Conservation (phyloP, 495 filamentous ascomycete genomes). For the Sordaria brevicollis region DNA sequence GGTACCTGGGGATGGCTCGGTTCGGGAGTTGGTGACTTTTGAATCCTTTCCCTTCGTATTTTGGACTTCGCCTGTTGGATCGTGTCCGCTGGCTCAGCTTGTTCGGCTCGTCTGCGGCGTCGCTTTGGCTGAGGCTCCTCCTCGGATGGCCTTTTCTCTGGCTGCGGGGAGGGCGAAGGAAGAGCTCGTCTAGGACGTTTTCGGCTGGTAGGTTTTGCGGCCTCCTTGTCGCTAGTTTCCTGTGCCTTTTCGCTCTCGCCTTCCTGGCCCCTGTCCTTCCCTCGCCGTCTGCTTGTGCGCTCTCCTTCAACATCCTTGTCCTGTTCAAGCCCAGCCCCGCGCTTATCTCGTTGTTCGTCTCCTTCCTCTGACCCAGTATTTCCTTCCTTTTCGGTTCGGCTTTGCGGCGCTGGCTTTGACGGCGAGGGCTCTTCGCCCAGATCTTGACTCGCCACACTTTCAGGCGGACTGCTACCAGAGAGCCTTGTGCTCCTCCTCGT, state of each 20-base stretch:
- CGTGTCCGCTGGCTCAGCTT: slow-evolving; percentile 17
- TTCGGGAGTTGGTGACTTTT: neutral
- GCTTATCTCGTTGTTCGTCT: slow-evolving; percentile 12
- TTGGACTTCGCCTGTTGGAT: slow-evolving; percentile 27
- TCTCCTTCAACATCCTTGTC: slow-evolving; percentile 11
- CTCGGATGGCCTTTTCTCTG: slow-evolving; percentile 11
- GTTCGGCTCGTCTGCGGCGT: slow-evolving; percentile 18
- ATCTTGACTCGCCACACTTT: neutral
- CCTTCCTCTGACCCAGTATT: neutral
- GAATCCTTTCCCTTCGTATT: neutral
- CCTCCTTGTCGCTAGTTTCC: slow-evolving; percentile 24
- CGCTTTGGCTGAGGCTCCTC: slow-evolving; percentile 22
- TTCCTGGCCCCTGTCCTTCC: slow-evolving; percentile 14
- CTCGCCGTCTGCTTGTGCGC: slow-evolving; percentile 7
- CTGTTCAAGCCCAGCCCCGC: slow-evolving; percentile 3
- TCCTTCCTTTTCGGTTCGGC: neutral
- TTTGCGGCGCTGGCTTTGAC: neutral
- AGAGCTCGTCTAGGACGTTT: slow-evolving; percentile 27
- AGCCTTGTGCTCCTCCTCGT: slow-evolving; percentile 5
- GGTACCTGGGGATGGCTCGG: neutral
- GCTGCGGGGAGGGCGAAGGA: slow-evolving; percentile 20
- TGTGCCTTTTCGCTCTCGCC: slow-evolving; percentile 13
- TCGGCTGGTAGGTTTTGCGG: slow-evolving; percentile 22
- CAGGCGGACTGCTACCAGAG: slow-evolving; percentile 1
- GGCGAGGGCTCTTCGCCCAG: neutral